phyloP scores from a whole-genome alignment of 768 basidiomycete genomes.

The Lentinula edodes region DNA sequence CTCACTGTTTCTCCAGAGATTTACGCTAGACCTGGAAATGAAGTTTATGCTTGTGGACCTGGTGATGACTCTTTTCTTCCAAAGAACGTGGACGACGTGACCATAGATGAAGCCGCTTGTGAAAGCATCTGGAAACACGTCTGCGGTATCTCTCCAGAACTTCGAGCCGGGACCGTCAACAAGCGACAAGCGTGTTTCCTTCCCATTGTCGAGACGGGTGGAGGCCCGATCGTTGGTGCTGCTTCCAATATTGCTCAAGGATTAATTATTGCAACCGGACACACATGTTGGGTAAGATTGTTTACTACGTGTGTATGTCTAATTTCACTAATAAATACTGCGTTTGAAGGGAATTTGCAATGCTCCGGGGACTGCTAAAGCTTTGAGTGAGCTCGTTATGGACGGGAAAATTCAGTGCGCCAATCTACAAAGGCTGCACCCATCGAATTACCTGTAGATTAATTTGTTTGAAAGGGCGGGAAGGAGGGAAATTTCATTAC shows the following conservation, averaged over 20 bases:
- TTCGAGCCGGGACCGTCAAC: conserved; percentile 48
- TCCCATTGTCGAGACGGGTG: conserved; percentile 52
- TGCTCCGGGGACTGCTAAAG: conserved; percentile 78
- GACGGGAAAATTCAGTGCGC: conserved; percentile 58
- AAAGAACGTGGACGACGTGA: conserved; percentile 64
- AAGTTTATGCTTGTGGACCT: conserved; percentile 75
- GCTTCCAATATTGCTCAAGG: conserved; percentile 52
- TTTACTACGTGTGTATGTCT: background rate
- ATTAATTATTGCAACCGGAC: conserved; percentile 69
- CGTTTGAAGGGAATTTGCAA: conserved; percentile 63
- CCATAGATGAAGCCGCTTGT: conserved; percentile 51
- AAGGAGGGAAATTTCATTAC: background rate
- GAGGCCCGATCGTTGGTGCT: conserved; percentile 71
- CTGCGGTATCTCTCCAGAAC: conserved; percentile 50
- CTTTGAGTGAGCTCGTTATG: conserved; percentile 65
- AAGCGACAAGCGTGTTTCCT: conserved; percentile 70
- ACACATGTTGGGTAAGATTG: conserved; percentile 68
- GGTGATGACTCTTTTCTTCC: conserved; percentile 73
- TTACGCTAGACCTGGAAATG: conserved; percentile 64
- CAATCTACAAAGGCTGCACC: conserved; percentile 43
- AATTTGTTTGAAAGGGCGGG: background rate
- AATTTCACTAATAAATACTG: background rate
- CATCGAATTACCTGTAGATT: conserved; percentile 27
- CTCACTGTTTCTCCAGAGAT: conserved; percentile 53
- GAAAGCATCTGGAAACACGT: conserved; percentile 52